Conservation (phyloP, 2,329 filamentous ascomycete species). For the Paraphaeosphaeria minitans region DNA sequence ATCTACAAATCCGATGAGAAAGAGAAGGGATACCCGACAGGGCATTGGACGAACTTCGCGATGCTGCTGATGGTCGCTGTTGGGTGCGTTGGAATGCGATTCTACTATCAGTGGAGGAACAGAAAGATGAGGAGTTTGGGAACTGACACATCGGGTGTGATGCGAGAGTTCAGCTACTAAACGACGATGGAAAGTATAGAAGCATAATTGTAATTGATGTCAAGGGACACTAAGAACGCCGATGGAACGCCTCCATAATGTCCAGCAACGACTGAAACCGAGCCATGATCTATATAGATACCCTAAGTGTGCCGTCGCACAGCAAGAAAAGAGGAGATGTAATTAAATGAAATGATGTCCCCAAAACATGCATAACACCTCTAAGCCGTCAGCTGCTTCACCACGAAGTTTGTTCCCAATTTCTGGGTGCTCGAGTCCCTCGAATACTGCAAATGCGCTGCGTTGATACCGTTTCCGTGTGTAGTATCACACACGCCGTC, state of each 20-base stretch:
- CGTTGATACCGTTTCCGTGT: slow-evolving; percentile 39
- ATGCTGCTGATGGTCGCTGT: slow-evolving; percentile 11
- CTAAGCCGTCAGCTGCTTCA: slow-evolving; percentile 16
- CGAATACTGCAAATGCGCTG: slow-evolving; percentile 37
- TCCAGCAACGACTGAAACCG: not conserved
- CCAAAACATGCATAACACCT: not conserved
- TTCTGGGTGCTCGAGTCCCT: slow-evolving; percentile 33
- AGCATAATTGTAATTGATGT: not conserved
- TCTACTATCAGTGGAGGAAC: slow-evolving; percentile 11
- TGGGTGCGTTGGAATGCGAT: slow-evolving; percentile 7
- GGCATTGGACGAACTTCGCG: slow-evolving; percentile 65
- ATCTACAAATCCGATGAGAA: slow-evolving; percentile 71
- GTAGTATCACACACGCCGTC: slow-evolving; percentile 47
- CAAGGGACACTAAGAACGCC: not conserved
- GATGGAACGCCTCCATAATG: not conserved
- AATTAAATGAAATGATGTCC: not conserved
- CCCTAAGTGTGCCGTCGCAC: not conserved
- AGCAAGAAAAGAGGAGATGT: not conserved
- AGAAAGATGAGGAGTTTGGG: not conserved
- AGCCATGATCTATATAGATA: not conserved
- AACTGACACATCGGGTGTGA: not conserved
- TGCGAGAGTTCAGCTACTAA: slow-evolving; percentile 9
- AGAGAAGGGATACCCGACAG: slow-evolving; percentile 67
- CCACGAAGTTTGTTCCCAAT: slow-evolving; percentile 32
- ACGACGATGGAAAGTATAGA: not conserved